Conservation (phyloP, 1,284 basidiomycete genomes). For the Cerioporus squamosus region DNA sequence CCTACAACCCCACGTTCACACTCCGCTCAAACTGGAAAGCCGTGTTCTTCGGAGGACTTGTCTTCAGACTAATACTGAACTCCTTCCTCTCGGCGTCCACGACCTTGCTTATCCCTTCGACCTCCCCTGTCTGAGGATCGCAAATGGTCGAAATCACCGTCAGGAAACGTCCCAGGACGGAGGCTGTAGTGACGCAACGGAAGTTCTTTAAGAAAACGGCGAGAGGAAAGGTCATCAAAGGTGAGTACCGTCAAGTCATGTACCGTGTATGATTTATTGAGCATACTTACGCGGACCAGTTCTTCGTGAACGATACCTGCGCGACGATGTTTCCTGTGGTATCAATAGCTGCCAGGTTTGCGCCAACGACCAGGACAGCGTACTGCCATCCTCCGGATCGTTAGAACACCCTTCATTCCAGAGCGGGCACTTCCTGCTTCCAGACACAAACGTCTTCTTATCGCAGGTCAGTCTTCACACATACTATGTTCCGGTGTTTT, state of each 20-base stretch:
- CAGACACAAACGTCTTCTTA: constrained; percentile 96
- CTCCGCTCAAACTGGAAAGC: no score
- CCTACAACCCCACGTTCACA: no score
- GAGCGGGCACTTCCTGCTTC: constrained; percentile 82
- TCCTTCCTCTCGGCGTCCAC: no score
- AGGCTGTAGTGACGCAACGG: constrained; percentile 79
- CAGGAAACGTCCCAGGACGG: constrained; percentile 72
- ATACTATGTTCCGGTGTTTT: neutral
- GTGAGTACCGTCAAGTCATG: constrained; percentile 42
- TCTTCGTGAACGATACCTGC: constrained; percentile 92
- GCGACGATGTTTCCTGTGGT: constrained; percentile 94
- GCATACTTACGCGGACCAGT: constrained; percentile 47
- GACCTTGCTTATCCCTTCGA: neutral
- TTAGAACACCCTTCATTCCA: constrained; percentile 55
- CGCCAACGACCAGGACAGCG: constrained; percentile 37
- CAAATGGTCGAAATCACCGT: constrained; percentile 77
- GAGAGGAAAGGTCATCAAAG: constrained; percentile 91
- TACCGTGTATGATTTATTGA: neutral
- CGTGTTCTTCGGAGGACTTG: no score
- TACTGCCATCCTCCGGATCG: constrained; percentile 48
- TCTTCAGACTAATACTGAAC: no score
- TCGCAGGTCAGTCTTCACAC: constrained; percentile 67
- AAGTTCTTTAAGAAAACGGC: constrained; percentile 97
- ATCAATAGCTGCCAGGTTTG: constrained; percentile 75
- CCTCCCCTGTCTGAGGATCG: neutral